Evolutionary conservation across 108 stramenopile species (phyloP).

Genomic region (Conticribra guillardii): DNA sequence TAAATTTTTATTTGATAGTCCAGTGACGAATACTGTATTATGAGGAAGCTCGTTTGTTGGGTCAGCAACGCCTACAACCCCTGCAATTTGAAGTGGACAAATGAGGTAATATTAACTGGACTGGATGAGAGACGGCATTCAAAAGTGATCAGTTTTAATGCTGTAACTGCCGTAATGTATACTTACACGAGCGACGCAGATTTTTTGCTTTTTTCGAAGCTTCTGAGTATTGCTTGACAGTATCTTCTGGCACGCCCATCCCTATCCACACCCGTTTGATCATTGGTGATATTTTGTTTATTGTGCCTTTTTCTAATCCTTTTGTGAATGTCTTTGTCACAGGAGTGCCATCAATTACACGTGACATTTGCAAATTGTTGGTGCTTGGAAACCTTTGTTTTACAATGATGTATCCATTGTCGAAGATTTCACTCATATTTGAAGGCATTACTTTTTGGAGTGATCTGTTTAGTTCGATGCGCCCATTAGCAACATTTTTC

Average conservation of each 20-base stretch:
- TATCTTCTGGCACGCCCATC: slow-evolving; percentile 27
- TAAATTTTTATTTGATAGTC: slow-evolving; percentile 9
- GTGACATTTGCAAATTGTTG: slow-evolving; percentile 7
- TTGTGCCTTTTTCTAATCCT: slow-evolving; percentile 6
- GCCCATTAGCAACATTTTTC: slow-evolving; percentile 6
- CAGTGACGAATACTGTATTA: slow-evolving; percentile 55
- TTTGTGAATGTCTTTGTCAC: slow-evolving; percentile 14
- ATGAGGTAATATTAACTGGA: background rate
- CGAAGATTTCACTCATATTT: slow-evolving; percentile 2
- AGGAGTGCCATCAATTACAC: background rate
- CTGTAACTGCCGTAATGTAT: background rate
- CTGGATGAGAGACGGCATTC: background rate
- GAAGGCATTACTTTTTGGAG: slow-evolving; percentile 60
- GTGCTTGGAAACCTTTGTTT: slow-evolving; percentile 18
- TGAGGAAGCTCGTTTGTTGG: slow-evolving; percentile 51
- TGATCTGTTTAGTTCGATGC: slow-evolving; percentile 56
- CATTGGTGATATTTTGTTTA: slow-evolving; percentile 40
- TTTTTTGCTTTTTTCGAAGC: slow-evolving; percentile 12
- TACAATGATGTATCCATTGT: slow-evolving; percentile 20
- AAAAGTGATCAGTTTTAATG: background rate
- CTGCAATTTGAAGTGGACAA: too few relatives aligned
- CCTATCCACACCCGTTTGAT: slow-evolving; percentile 24
- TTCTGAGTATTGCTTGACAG: slow-evolving; percentile 16
- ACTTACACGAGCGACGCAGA: slow-evolving; percentile 41
- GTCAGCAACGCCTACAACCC: slow-evolving; percentile 58